Evolutionary conservation across 1,139 yeast species (phyloP).

Genomic region (Sporopachydermia cereana): DNA sequence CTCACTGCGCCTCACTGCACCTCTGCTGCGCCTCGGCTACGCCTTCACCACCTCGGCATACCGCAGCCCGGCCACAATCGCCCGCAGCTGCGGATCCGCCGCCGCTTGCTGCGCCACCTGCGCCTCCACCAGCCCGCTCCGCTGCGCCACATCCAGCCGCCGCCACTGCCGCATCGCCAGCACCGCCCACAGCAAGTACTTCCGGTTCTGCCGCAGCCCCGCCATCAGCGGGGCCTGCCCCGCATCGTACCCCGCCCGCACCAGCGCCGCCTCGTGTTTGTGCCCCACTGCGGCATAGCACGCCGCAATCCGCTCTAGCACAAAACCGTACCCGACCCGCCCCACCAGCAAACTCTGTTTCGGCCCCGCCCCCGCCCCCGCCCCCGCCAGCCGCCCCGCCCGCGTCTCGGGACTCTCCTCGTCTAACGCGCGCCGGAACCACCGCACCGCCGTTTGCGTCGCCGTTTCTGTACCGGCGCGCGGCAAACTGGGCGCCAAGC

Average conservation of each 20-base stretch:
- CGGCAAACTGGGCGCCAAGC: conserved; percentile 14
- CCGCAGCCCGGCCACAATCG: not conserved
- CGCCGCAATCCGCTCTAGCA: conserved; percentile 38
- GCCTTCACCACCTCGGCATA: not conserved
- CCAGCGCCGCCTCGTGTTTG: conserved; percentile 8
- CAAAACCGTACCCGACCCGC: conserved; percentile 29
- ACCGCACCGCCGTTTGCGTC: conserved; percentile 23
- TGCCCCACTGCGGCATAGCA: conserved; percentile 23
- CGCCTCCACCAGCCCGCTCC: conserved; percentile 4
- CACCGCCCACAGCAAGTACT: not conserved
- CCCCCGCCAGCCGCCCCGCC: not conserved
- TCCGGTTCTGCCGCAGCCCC: not conserved
- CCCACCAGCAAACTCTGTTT: conserved; percentile 20
- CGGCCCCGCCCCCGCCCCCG: not conserved
- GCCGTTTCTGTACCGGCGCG: conserved; percentile 15
- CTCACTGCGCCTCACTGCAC: too few relatives aligned
- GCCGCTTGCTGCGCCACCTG: not conserved
- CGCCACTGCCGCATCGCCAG: conserved; percentile 4
- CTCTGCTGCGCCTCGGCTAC: too few relatives aligned
- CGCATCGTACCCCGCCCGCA: not conserved
- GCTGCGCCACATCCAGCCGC: not conserved
- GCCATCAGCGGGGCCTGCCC: not conserved
- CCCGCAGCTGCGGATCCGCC: not conserved
- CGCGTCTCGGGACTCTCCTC: conserved; percentile 15
- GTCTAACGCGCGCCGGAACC: conserved; percentile 25